Evolutionary conservation across 306 rosid species (phyloP).

Genomic region (Crataegus laevigata): DNA sequence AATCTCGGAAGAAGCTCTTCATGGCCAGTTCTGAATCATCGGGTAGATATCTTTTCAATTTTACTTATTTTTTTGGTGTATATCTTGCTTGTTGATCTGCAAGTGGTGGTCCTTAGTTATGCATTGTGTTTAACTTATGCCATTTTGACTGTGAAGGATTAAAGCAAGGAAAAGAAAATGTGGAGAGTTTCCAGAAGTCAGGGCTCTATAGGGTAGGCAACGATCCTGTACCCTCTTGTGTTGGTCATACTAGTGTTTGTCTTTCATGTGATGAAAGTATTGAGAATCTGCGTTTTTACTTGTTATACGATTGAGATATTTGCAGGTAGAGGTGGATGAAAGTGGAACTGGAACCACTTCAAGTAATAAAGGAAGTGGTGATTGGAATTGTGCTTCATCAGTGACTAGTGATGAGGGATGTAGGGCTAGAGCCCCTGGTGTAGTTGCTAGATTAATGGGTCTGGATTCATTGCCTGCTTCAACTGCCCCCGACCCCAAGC

Average conservation of each 20-base stretch:
- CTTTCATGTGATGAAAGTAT: not conserved
- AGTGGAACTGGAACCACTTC: conserved; percentile 48
- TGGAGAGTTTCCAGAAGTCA: conserved; percentile 36
- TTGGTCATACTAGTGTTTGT: not conserved
- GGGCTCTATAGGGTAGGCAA: conserved; percentile 42
- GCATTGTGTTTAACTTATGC: conserved; percentile 5
- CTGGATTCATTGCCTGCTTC: conserved; percentile 71
- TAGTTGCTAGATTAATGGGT: conserved; percentile 93
- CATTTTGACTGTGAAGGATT: conserved; percentile 35
- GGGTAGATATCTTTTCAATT: conserved; percentile 30
- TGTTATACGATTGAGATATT: conserved; percentile 8
- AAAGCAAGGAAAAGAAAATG: conserved; percentile 57
- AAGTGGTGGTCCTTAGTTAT: conserved; percentile 2
- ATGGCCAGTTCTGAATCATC: conserved; percentile 32
- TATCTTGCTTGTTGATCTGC: not conserved
- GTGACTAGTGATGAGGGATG: conserved; percentile 57
- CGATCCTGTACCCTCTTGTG: not conserved
- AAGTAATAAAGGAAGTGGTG: conserved; percentile 41
- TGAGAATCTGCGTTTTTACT: not conserved
- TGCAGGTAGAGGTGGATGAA: conserved; percentile 53
- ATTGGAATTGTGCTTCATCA: conserved; percentile 46
- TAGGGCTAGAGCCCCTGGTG: conserved; percentile 67
- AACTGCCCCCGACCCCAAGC: conserved; percentile 32
- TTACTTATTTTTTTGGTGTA: not conserved
- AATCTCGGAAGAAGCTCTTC: conserved; percentile 75